Percentiles rank a stretch among this genome's conserved stretches.
Conservation (phyloP, 345 rosid genomes). For the Eucalyptus urophylla region DNA sequence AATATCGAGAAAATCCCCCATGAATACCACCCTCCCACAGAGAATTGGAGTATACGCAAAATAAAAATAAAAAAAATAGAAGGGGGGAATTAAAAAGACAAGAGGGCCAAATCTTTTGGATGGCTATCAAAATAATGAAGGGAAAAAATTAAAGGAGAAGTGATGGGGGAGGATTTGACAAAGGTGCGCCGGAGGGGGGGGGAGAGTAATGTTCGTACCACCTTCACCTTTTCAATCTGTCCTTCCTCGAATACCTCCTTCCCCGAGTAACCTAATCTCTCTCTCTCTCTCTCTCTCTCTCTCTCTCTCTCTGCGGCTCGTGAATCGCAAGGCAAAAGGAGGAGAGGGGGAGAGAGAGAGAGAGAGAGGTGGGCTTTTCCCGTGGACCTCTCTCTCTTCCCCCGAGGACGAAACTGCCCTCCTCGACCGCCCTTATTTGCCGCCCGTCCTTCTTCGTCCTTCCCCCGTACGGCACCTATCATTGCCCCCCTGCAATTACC, state of each 20-base stretch:
- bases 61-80: no score
- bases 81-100: no score
- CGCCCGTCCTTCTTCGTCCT: constrained; percentile 18
- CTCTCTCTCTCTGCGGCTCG: background rate
- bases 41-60: no score
- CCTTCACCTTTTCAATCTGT: constrained; percentile 3
- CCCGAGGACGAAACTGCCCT: background rate
- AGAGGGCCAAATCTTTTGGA: background rate
- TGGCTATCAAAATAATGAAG: background rate
- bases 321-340: background rate
- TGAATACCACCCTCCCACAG: no score
- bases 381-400: background rate
- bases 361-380: background rate
- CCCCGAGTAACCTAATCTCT: background rate
- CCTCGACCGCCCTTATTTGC: background rate
- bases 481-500: background rate
- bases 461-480: constrained; percentile 2
- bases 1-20: no score
- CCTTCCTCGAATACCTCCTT: constrained; percentile 31
- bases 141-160: background rate
- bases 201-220: constrained; percentile 7
- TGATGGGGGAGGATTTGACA: background rate
- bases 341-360: no score
- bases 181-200: background rate
- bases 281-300: no score